Conservation (phyloP, 768 basidiomycete genomes). For the Hemileccinum rubropunctum region DNA sequence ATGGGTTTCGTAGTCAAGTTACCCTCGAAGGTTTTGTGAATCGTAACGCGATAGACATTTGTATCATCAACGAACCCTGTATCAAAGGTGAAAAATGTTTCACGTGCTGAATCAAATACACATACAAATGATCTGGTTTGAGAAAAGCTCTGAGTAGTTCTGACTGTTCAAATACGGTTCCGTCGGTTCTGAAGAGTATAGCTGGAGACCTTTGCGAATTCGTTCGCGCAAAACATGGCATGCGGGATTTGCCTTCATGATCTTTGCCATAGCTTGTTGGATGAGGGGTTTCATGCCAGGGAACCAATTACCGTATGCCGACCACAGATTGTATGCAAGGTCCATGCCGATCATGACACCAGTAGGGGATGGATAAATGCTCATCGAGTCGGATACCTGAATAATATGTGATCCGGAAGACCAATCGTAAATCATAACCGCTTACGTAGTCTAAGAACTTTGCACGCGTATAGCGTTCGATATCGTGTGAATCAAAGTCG, state of each 20-base stretch:
- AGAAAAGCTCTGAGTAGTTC: conserved; percentile 95
- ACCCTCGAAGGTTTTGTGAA: conserved; percentile 99
- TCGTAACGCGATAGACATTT: conserved; percentile 98
- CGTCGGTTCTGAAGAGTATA: conserved; percentile 98
- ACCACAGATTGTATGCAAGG: conserved; percentile 97
- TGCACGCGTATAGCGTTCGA: conserved; percentile 96
- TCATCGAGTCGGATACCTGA: conserved; percentile 93
- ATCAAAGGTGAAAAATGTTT: conserved; percentile 8
- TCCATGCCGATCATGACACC: conserved; percentile 99
- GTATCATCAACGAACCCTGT: conserved; percentile 98
- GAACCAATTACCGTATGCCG: conserved; percentile 99
- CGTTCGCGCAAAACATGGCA: conserved; percentile 97
- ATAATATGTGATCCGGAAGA: conserved; percentile 1
- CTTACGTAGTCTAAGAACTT: conserved; percentile 97
- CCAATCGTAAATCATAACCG: conserved; percentile 6
- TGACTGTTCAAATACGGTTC: conserved; percentile 99
- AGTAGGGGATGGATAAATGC: conserved; percentile 98
- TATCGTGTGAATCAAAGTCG: conserved; percentile 98
- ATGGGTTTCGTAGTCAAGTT: conserved; percentile 99
- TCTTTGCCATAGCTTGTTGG: conserved; percentile 98
- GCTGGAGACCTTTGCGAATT: conserved; percentile 95
- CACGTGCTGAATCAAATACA: conserved; percentile 4
- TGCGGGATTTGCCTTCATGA: conserved; percentile 99
- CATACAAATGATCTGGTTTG: conserved; percentile 94
- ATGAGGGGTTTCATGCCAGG: conserved; percentile 97